phyloP scores from a whole-genome alignment of 768 basidiomycete species.

The Tricholoma terreum region DNA sequence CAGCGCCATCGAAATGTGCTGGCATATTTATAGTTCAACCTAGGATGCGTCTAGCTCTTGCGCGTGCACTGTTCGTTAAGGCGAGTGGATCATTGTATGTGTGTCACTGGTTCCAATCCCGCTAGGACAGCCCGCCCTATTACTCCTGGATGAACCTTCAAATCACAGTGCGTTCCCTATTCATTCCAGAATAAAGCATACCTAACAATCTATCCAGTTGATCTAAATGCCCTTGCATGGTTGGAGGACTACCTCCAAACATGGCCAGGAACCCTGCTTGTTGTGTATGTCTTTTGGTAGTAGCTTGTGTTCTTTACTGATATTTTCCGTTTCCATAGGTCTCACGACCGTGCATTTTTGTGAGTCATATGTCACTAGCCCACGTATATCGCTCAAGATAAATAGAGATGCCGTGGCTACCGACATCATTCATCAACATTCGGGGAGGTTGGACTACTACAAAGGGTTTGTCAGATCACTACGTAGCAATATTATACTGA shows the following conservation, averaged over 20 bases:
- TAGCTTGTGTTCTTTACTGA: not conserved
- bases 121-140: conserved; percentile 53
- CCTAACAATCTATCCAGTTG: conserved; percentile 44
- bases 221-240: conserved; percentile 97
- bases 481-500: not conserved
- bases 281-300: conserved; percentile 61
- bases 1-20: not conserved
- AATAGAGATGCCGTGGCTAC: conserved; percentile 90
- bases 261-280: conserved; percentile 88
- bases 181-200: not conserved
- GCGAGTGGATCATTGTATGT: conserved; percentile 28
- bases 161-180: conserved; percentile 74
- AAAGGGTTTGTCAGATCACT: conserved; percentile 61
- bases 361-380: conserved; percentile 30
- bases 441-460: conserved; percentile 91
- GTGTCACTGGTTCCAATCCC: not conserved
- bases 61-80: conserved; percentile 95
- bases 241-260: conserved; percentile 96
- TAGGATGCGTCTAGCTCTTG: conserved; percentile 95
- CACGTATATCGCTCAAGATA: not conserved
- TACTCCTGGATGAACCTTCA: conserved; percentile 91
- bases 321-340: conserved; percentile 41
- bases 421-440: conserved; percentile 97
- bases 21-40: conserved; percentile 1
- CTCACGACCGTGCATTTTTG: conserved; percentile 97